Conservation (phyloP, 2,329 filamentous ascomycete species). For the Colletotrichum sp. region DNA sequence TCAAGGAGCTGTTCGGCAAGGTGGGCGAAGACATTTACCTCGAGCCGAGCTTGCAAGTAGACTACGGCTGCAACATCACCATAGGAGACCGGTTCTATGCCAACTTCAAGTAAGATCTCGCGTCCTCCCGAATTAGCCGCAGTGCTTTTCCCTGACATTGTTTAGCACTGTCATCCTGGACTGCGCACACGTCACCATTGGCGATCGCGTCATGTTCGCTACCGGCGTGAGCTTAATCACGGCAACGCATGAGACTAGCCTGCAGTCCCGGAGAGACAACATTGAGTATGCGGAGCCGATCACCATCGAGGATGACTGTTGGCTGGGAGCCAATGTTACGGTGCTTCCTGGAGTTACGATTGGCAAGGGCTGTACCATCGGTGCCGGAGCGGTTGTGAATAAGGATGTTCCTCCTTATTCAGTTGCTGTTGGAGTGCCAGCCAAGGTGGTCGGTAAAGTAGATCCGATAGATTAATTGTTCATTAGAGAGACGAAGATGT, state of each 20-base stretch:
- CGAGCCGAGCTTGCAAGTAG: constrained; percentile 66
- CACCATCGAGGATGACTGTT: constrained; percentile 50
- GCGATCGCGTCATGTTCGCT: not conserved
- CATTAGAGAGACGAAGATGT: not conserved
- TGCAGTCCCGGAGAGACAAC: constrained; percentile 48
- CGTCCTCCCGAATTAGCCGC: not conserved
- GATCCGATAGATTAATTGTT: not conserved
- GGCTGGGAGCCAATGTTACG: constrained; percentile 34
- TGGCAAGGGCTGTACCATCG: constrained; percentile 44
- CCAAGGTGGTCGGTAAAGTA: not conserved
- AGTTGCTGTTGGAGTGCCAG: not conserved
- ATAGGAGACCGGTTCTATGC: constrained; percentile 69
- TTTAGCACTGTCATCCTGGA: not conserved
- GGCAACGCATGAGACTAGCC: constrained; percentile 54
- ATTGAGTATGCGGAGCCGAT: constrained; percentile 55
- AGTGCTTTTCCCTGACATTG: not conserved
- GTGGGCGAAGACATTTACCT: constrained; percentile 60
- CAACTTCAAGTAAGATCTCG: constrained; percentile 52
- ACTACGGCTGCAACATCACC: constrained; percentile 70
- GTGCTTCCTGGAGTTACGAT: constrained; percentile 46
- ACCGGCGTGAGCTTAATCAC: not conserved
- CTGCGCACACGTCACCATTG: not conserved
- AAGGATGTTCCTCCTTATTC: constrained; percentile 38
- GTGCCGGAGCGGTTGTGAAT: constrained; percentile 43
- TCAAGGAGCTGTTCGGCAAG: constrained; percentile 54